phyloP scores from a whole-genome alignment of 1,139 yeast species.

The Sugiyamaella pinicola region DNA sequence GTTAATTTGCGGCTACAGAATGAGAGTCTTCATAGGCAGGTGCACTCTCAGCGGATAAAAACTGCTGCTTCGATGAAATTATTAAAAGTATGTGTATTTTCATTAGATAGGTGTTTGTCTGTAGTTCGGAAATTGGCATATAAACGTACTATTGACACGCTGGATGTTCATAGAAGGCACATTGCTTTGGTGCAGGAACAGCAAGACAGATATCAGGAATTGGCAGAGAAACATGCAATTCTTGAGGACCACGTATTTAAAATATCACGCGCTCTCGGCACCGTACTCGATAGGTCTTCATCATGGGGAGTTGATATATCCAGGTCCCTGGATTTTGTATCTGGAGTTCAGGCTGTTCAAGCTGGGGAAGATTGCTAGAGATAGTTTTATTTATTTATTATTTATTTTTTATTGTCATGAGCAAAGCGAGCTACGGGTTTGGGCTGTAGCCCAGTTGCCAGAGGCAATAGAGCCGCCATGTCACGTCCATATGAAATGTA shows the following conservation, averaged over 20 bases:
- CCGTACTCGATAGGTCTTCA: conserved; percentile 23
- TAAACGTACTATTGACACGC: conserved; percentile 32
- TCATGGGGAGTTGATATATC: conserved; percentile 17
- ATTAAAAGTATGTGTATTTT: conserved; percentile 28
- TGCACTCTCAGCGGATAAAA: conserved; percentile 25
- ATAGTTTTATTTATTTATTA: too few species aligned
- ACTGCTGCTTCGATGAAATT: conserved; percentile 30
- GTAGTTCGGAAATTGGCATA: conserved; percentile 33
- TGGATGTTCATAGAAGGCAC: conserved; percentile 33
- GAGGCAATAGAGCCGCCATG: too few species aligned
- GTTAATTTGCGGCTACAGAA: conserved; percentile 24
- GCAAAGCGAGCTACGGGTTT: conserved; percentile 1
- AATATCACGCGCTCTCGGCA: conserved; percentile 32
- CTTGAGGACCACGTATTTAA: conserved; percentile 31
- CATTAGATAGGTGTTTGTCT: conserved; percentile 32
- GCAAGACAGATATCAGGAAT: conserved; percentile 30
- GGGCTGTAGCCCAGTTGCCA: conserved; percentile 11
- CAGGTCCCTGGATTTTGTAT: conserved; percentile 21
- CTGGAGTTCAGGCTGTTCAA: conserved; percentile 4
- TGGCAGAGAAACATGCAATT: conserved; percentile 32
- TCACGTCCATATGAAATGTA: too few species aligned
- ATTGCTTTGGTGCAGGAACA: conserved; percentile 33
- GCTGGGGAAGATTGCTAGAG: too few species aligned
- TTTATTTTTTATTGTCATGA: not conserved
- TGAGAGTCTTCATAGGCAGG: conserved; percentile 25